A percentile compares a stretch with the other conserved stretches of the same genome.
These are phyloP conservation scores for Hymenoscyphus fraxineus DNA, from an alignment of 2,329 filamentous ascomycete species.

Conservation along the genomic window DNA sequence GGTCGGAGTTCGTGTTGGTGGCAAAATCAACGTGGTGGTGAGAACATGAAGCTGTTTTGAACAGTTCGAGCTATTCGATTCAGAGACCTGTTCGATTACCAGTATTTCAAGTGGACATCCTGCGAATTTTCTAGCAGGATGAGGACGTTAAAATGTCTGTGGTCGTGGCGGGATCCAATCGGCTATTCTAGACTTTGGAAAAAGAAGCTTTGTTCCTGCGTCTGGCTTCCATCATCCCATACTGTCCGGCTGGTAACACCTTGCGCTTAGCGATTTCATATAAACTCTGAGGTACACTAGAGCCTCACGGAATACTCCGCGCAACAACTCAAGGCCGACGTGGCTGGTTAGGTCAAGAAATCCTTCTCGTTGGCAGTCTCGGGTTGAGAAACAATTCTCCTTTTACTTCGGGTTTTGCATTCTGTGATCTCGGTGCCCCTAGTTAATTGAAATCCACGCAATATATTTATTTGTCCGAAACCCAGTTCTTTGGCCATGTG, in stretches of 20 bases:
- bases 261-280: background rate
- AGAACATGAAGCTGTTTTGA: no score
- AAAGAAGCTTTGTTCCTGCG: background rate
- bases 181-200: background rate
- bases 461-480: no score
- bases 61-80: background rate
- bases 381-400: background rate
- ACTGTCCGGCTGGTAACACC: background rate
- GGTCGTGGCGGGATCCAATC: background rate
- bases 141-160: background rate
- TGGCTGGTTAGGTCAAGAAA: background rate
- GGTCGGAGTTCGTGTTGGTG: background rate
- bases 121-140: background rate
- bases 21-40: background rate
- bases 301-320: background rate
- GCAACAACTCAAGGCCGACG: background rate
- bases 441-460: no score
- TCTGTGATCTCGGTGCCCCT: no score
- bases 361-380: background rate
- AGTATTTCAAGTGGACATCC: background rate
- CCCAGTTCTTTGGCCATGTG: no score
- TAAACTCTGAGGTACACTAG: background rate
- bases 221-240: background rate
- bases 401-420: no score
- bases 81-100: background rate